Conservation (phyloP, 2,329 filamentous ascomycete genomes). For the Claviceps arundinis region DNA sequence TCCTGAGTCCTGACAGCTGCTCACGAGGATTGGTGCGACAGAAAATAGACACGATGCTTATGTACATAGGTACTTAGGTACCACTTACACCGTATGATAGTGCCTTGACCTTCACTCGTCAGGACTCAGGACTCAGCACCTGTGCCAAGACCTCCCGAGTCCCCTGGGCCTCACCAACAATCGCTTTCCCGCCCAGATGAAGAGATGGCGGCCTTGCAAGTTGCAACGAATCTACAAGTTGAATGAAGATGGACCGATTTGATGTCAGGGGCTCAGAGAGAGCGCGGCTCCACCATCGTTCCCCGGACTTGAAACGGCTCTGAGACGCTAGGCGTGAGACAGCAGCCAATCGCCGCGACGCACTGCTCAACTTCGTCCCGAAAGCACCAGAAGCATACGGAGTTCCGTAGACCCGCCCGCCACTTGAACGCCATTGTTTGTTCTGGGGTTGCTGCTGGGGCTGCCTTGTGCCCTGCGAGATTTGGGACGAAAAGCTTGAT, state of each 20-base stretch:
- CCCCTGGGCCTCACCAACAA: too few species aligned
- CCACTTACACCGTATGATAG: too few species aligned
- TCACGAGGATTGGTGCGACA: too few species aligned
- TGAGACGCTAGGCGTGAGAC: background rate
- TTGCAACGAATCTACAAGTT: background rate
- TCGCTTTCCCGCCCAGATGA: background rate
- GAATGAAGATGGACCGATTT: background rate
- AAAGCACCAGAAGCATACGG: background rate
- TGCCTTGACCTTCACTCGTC: too few species aligned
- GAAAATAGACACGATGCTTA: too few species aligned
- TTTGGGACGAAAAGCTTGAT: too few species aligned
- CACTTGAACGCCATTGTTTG: background rate
- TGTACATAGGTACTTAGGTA: too few species aligned
- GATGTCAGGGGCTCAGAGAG: slow-evolving; percentile 3
- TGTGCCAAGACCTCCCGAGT: too few species aligned
- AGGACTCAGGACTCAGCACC: too few species aligned
- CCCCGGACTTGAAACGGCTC: slow-evolving; percentile 3
- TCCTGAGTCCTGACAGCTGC: too few species aligned
- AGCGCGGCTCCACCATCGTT: background rate
- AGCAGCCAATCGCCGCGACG: background rate
- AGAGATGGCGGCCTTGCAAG: background rate
- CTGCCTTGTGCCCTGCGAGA: too few species aligned
- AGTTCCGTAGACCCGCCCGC: background rate
- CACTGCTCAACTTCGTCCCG: background rate
- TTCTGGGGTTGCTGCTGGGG: background rate